Conservation (phyloP, 805 yeast species). For the Ogataea methanolica region DNA sequence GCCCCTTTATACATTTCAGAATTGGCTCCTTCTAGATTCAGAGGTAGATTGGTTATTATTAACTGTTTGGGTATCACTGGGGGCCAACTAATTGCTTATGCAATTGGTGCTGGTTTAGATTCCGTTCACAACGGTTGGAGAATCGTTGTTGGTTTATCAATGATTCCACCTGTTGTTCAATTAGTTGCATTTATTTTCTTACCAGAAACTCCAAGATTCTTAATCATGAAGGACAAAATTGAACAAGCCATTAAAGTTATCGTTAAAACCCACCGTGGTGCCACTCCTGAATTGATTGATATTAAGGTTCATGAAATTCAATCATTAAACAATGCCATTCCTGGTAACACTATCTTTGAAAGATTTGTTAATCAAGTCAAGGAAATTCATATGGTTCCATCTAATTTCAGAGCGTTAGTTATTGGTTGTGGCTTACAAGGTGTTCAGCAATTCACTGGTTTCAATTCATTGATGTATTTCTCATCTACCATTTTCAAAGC, state of each 20-base stretch:
- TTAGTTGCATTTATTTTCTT: constrained; percentile 40
- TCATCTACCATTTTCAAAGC: constrained; percentile 51
- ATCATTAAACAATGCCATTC: constrained; percentile 21
- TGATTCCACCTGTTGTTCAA: constrained; percentile 48
- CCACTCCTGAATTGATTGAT: constrained; percentile 34
- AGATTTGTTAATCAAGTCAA: constrained; percentile 34
- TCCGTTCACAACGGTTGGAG: constrained; percentile 46
- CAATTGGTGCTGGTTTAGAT: constrained; percentile 45
- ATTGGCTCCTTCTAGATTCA: constrained; percentile 46
- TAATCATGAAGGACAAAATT: constrained; percentile 39
- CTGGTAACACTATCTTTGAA: constrained; percentile 20
- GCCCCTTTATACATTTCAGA: constrained; percentile 53
- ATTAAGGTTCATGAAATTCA: constrained; percentile 41
- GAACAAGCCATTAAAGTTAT: constrained; percentile 38
- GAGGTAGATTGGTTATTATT: constrained; percentile 49
- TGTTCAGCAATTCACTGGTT: constrained; percentile 53
- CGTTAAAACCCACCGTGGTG: constrained; percentile 32
- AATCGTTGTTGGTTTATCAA: constrained; percentile 44
- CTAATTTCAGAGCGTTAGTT: constrained; percentile 47
- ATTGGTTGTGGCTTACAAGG: constrained; percentile 56
- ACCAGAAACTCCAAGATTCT: constrained; percentile 53
- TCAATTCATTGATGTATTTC: constrained; percentile 55
- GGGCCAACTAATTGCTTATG: constrained; percentile 52
- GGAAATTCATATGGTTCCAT: constrained; percentile 36
- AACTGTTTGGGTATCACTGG: constrained; percentile 53